Percentiles rank a stretch among this genome's conserved stretches.
phyloP scores from a whole-genome alignment of 2,329 filamentous ascomycete species.

The Penicillium brevicompactum region DNA sequence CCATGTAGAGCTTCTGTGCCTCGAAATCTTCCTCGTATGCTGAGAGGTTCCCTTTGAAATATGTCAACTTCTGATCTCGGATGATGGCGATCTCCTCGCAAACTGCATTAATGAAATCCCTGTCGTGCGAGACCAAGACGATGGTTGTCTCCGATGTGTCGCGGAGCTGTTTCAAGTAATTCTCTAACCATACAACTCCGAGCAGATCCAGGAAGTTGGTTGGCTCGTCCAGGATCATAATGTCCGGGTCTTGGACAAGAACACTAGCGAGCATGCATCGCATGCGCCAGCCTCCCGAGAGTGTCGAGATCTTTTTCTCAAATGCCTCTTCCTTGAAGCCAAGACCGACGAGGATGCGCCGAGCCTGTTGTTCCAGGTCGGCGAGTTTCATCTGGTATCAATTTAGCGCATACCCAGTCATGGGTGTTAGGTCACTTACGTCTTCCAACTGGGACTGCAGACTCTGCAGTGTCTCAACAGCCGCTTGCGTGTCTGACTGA shows the following conservation, averaged over 20 bases:
- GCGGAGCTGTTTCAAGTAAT: constrained; percentile 63
- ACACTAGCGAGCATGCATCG: constrained; percentile 65
- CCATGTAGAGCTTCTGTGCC: constrained; percentile 66
- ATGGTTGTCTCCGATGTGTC: constrained; percentile 63
- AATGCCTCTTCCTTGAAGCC: constrained; percentile 69
- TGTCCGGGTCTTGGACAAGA: constrained; percentile 72
- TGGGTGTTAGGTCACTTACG: constrained; percentile 34
- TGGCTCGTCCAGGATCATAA: constrained; percentile 82
- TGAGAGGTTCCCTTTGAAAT: constrained; percentile 74
- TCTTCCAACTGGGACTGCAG: constrained; percentile 70
- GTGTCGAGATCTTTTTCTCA: constrained; percentile 59
- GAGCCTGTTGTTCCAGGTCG: constrained; percentile 67
- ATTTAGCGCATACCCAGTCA: constrained; percentile 9
- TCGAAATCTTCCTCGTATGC: constrained; percentile 70
- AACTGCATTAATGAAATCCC: constrained; percentile 75
- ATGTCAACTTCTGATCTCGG: constrained; percentile 69
- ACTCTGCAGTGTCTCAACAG: constrained; percentile 68
- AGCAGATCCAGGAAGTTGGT: constrained; percentile 84
- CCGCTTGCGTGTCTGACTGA: constrained; percentile 68
- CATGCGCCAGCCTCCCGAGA: constrained; percentile 81
- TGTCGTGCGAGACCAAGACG: constrained; percentile 80
- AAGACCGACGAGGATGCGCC: constrained; percentile 67
- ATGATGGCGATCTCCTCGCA: constrained; percentile 76
- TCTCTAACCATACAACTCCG: constrained; percentile 82
- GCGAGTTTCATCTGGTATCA: constrained; percentile 54